These are phyloP conservation scores for Boletus sp. DNA, from an alignment of 768 basidiomycete species.

Conservation along the genomic window DNA sequence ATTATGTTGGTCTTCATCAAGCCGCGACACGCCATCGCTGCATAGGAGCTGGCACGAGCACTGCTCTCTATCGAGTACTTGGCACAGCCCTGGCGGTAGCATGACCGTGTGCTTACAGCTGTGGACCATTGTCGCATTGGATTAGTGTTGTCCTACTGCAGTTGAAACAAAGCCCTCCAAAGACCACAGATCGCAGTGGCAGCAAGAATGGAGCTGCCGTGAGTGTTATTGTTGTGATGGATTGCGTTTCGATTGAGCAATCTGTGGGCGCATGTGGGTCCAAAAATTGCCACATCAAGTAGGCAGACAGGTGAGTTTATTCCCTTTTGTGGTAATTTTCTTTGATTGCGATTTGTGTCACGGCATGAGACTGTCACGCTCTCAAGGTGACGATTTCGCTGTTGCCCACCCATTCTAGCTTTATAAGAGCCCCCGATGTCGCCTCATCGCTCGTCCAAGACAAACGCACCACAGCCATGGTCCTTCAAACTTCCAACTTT, in stretches of 20 bases:
- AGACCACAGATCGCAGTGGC: neutral
- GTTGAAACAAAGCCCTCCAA: neutral
- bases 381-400: neutral
- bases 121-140: slow-evolving; percentile 7
- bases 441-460: neutral
- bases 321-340: slow-evolving; percentile 22
- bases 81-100: neutral
- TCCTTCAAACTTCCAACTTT: slow-evolving; percentile 18
- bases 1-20: neutral
- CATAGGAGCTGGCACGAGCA: neutral
- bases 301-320: neutral
- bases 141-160: neutral
- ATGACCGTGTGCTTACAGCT: neutral
- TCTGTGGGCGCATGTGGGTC: slow-evolving; percentile 29
- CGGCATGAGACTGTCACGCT: slow-evolving; percentile 27
- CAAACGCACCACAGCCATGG: slow-evolving; percentile 17
- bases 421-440: slow-evolving; percentile 27
- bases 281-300: slow-evolving; percentile 25
- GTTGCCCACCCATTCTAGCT: slow-evolving; percentile 7
- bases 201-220: neutral
- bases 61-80: neutral
- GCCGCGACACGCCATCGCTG: neutral
- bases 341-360: slow-evolving; percentile 33
- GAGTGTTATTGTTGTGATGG: slow-evolving; percentile 18
- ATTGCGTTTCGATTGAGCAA: slow-evolving; percentile 22